Evolutionary conservation across 805 yeast genomes (phyloP), one percentile per base, ranked within the genome.

Genomic region (Kluyveromyces nonfermentans): DNA sequence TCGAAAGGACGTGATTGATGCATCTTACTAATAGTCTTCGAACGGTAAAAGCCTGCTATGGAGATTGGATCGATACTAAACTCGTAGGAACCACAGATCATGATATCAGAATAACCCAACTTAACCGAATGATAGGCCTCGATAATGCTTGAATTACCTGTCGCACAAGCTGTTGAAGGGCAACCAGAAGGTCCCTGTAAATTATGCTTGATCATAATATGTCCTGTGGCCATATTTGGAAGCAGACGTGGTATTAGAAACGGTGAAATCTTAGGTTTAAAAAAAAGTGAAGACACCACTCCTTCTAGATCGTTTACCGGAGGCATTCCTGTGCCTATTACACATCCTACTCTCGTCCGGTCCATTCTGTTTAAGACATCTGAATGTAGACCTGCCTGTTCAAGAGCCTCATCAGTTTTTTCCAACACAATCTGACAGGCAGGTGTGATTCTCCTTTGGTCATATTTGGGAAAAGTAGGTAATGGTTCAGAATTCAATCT

Each of bases 61-160:
- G 96, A 81, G 32, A 89, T 56, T 1, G 97, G 97, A 57, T 87
- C 94, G 7, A 88, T 69, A 10, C 87, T 75, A 3, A 90, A 80
- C 55, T 93, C 99, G 3, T 95, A 69, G 1, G 96, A 95, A n/a
- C 98, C 98, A 7, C 95, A 93, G 8, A 93, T 71, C 79, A 89
- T 85, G 4, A 82, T 85, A 51, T 88, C 82, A 9, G 90, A 86
- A 65, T 84, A 82, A 4, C 85, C 94, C 44, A 80, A 79, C 47
- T 72, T 67, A 46, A 93, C 85, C 54, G 89, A 81, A 54, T 89
- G 76, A 51, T 72, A 75, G 0, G 96, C 97, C 59, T 93, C 99
- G 3, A 97, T 97, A 39, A 93, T 81, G 0, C 96, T 75, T 57
- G 93, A 94, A 22, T 83, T 75, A 0, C 99, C 99, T 0, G 98